phyloP scores from a whole-genome alignment of 345 rosid genomes.

The Eucalyptus victrix region DNA sequence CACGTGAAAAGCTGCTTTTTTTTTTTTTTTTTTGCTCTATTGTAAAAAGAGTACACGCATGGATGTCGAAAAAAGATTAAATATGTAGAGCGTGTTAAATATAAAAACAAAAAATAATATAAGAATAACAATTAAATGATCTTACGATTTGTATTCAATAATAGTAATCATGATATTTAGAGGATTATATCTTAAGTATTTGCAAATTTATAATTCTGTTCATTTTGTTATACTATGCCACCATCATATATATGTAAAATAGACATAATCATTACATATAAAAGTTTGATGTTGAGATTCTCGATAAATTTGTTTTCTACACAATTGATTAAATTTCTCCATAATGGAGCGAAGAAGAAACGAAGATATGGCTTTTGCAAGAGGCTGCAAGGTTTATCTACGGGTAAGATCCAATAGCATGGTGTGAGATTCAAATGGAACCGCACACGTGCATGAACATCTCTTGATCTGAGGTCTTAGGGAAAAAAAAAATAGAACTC shows the following conservation, averaged over 20 bases:
- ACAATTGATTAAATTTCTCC: no score
- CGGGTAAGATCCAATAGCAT: background rate
- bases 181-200: background rate
- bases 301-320: no score
- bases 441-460: background rate
- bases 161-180: background rate
- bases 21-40: no score
- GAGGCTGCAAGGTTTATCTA: background rate
- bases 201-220: background rate
- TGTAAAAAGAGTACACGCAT: background rate
- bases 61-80: background rate
- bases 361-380: slow-evolving; percentile 22
- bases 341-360: background rate
- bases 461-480: background rate
- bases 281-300: no score
- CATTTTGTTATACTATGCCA: background rate
- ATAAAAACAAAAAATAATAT: no score
- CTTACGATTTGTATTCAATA: background rate
- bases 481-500: no score
- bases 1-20: background rate
- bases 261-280: background rate
- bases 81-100: background rate
- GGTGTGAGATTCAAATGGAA: background rate
- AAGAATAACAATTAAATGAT: background rate
- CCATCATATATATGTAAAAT: background rate